Conservation (phyloP, 2,329 filamentous ascomycete species). For the Fusarium sterilihyphosum region DNA sequence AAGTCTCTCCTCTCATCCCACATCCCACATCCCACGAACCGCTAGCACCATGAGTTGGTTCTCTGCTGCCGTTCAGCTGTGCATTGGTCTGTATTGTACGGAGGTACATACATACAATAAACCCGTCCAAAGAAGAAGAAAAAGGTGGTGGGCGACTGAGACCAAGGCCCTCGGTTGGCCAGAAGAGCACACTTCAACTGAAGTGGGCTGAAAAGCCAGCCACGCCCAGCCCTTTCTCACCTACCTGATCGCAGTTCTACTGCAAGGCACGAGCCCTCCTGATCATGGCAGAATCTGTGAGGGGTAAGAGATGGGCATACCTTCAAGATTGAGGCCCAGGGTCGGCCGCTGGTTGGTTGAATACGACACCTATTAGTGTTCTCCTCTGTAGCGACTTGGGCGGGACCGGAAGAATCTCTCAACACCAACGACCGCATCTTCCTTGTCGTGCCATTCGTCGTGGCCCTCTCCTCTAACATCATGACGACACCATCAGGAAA, state of each 20-base stretch:
- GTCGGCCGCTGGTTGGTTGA: slow-evolving; percentile 30
- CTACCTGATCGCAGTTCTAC: slow-evolving; percentile 18
- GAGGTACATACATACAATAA: neutral
- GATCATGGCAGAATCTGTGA: slow-evolving; percentile 18
- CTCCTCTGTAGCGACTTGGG: slow-evolving; percentile 5
- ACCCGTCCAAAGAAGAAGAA: neutral
- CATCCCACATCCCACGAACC: slow-evolving; percentile 5
- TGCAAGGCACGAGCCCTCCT: slow-evolving; percentile 38
- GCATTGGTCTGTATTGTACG: neutral
- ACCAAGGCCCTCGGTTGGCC: slow-evolving; percentile 6
- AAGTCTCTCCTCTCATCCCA: neutral
- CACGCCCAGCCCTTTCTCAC: neutral
- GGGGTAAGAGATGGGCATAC: slow-evolving; percentile 13
- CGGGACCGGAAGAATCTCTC: slow-evolving; percentile 1
- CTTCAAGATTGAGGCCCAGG: neutral
- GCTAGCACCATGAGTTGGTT: neutral
- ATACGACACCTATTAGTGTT: neutral
- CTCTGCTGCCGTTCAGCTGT: neutral
- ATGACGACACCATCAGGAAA: slow-evolving; percentile 19
- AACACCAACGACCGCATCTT: slow-evolving; percentile 3
- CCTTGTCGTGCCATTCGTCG: slow-evolving; percentile 1
- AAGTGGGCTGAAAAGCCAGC: slow-evolving; percentile 20
- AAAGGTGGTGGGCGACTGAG: slow-evolving; percentile 28
- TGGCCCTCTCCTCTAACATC: slow-evolving; percentile 14
- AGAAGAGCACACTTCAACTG: slow-evolving; percentile 27